Conservation (phyloP, 2,329 filamentous ascomycete genomes). For the Pseudogymnoascus sp. region DNA sequence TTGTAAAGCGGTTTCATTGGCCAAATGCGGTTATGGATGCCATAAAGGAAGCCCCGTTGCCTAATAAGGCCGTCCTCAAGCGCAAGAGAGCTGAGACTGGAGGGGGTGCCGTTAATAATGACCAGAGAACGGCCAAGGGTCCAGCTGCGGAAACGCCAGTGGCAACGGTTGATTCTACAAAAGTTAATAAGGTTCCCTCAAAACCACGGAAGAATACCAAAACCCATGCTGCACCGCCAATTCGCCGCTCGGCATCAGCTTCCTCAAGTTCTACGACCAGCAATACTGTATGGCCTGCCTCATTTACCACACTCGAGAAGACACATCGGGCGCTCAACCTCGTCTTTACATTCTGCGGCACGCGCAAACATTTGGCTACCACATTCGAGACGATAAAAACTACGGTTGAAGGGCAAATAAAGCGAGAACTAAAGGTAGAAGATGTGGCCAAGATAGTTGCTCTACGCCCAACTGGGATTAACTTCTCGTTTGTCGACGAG, state of each 20-base stretch:
- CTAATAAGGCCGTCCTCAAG: slow-evolving; percentile 23
- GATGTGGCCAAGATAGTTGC: slow-evolving; percentile 79
- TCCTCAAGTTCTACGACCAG: slow-evolving; percentile 20
- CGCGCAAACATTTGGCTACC: slow-evolving; percentile 83
- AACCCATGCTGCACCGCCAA: slow-evolving; percentile 15
- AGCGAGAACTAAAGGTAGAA: slow-evolving; percentile 59
- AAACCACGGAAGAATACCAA: slow-evolving; percentile 41
- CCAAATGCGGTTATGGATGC: neutral
- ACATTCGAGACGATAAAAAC: slow-evolving; percentile 84
- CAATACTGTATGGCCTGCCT: slow-evolving; percentile 56
- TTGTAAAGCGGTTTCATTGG: neutral
- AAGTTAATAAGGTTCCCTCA: slow-evolving; percentile 45
- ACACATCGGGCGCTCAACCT: slow-evolving; percentile 82
- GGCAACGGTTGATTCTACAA: slow-evolving; percentile 43
- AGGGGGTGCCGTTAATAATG: slow-evolving; percentile 16
- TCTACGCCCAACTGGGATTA: slow-evolving; percentile 69
- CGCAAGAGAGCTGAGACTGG: slow-evolving; percentile 32
- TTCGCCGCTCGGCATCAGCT: slow-evolving; percentile 15
- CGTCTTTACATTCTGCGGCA: slow-evolving; percentile 91
- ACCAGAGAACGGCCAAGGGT: neutral
- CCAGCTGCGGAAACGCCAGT: slow-evolving; percentile 12
- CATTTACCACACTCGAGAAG: slow-evolving; percentile 65
- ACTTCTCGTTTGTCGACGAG: slow-evolving; percentile 82
- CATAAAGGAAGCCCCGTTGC: neutral
- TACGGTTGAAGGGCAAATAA: slow-evolving; percentile 77